Evolutionary conservation across 2,329 filamentous ascomycete genomes (phyloP).

Genomic region (Domatiomyces catenatus): DNA sequence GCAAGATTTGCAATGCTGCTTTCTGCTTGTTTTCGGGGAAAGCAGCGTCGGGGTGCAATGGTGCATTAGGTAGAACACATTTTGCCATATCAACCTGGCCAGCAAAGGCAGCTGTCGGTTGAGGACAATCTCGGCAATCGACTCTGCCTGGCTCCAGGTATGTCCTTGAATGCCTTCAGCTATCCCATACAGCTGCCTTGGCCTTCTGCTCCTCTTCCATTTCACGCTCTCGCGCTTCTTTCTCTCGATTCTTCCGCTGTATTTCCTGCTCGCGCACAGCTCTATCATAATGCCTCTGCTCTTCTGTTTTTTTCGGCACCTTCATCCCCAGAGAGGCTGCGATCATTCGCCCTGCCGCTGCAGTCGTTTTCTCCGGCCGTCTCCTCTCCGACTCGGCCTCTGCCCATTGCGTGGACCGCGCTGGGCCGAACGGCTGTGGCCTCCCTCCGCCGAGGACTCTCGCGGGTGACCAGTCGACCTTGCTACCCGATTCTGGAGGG

Average conservation of each 20-base stretch:
- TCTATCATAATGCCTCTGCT: conserved; percentile 65
- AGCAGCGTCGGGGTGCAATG: not conserved
- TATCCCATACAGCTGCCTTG: conserved; percentile 75
- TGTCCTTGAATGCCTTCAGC: conserved; percentile 1
- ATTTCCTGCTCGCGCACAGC: conserved; percentile 72
- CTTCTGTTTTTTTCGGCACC: conserved; percentile 67
- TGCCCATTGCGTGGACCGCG: conserved; percentile 4
- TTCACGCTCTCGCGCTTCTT: conserved; percentile 46
- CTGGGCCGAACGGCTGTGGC: conserved; percentile 7
- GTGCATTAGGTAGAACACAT: not conserved
- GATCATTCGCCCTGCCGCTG: conserved; percentile 78
- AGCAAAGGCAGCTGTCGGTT: not conserved
- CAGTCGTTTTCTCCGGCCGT: conserved; percentile 82
- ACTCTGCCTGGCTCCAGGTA: not conserved
- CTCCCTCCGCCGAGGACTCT: conserved; percentile 12
- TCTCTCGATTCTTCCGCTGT: conserved; percentile 58
- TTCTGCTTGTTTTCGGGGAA: not conserved
- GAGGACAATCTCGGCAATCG: not conserved
- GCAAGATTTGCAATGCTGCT: not conserved
- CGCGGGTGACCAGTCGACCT: conserved; percentile 12
- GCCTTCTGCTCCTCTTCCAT: conserved; percentile 54
- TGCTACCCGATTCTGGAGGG: conserved; percentile 28
- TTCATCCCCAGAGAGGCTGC: conserved; percentile 72
- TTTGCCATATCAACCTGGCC: not conserved
- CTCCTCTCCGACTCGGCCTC: conserved; percentile 9